Conservation (phyloP, 805 yeast genomes). For the Phaffomyces thermotolerans region DNA sequence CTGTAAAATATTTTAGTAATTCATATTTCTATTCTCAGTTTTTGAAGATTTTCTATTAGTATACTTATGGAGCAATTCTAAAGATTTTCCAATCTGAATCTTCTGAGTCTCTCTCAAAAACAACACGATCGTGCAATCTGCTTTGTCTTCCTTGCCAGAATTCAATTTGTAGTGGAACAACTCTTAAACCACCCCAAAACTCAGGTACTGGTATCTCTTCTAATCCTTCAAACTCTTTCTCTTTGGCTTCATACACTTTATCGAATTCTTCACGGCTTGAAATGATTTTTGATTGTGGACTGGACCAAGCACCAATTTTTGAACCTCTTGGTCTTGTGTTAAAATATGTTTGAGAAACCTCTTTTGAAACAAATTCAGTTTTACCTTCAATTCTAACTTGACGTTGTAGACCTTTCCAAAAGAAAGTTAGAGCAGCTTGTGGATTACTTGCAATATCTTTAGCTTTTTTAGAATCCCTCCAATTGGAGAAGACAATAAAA, state of each 20-base stretch:
- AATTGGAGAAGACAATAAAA: conserved; percentile 82
- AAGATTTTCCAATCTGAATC: conserved; percentile 52
- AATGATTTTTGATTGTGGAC: conserved; percentile 73
- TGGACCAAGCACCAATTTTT: conserved; percentile 94
- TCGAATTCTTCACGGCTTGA: conserved; percentile 58
- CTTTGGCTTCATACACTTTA: conserved; percentile 36
- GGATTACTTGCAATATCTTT: conserved; percentile 65
- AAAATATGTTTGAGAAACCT: conserved; percentile 72
- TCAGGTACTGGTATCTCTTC: conserved; percentile 84
- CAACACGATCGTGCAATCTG: conserved; percentile 84
- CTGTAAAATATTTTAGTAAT: too few relatives aligned
- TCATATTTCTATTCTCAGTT: too few relatives aligned
- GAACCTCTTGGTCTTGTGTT: conserved; percentile 88
- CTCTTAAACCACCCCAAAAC: conserved; percentile 90
- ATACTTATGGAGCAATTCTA: conserved; percentile 61
- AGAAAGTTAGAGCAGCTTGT: conserved; percentile 77
- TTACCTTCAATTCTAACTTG: conserved; percentile 90
- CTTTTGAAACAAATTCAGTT: conserved; percentile 65
- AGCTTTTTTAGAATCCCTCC: conserved; percentile 82
- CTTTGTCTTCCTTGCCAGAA: conserved; percentile 96
- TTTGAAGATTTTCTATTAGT: too few relatives aligned
- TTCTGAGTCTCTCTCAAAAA: conserved; percentile 51
- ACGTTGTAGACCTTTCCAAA: conserved; percentile 87
- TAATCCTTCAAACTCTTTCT: conserved; percentile 49
- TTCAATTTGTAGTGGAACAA: conserved; percentile 85